Conservation (phyloP, 2,329 filamentous ascomycete species). For the Penicillium oxalicum region DNA sequence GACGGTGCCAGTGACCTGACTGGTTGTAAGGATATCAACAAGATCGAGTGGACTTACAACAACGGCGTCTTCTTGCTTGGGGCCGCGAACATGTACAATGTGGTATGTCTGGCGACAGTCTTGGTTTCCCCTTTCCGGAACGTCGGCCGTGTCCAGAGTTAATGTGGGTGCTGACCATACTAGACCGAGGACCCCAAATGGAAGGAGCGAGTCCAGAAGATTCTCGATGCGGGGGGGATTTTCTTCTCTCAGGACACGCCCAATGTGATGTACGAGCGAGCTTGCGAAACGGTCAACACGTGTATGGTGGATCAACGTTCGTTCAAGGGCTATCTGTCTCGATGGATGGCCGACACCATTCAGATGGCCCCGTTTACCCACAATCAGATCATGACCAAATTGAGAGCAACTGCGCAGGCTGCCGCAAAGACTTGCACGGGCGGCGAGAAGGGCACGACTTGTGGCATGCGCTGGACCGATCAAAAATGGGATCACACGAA, state of each 20-base stretch:
- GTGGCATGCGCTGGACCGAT: conserved; percentile 39
- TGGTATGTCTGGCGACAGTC: conserved; percentile 26
- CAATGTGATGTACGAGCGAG: conserved; percentile 53
- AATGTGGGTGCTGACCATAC: not conserved
- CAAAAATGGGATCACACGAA: conserved; percentile 32
- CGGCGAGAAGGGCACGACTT: conserved; percentile 34
- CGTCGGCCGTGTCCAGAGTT: no score
- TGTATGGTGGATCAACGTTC: conserved; percentile 60
- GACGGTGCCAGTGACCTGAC: conserved; percentile 49
- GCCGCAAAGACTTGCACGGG: conserved; percentile 52
- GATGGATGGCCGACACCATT: conserved; percentile 54
- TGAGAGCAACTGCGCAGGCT: conserved; percentile 49
- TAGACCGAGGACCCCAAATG: conserved; percentile 46
- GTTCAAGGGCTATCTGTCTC: conserved; percentile 61
- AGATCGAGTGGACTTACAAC: conserved; percentile 55
- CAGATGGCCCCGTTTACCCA: conserved; percentile 54
- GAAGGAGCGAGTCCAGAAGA: conserved; percentile 44
- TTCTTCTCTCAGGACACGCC: conserved; percentile 43
- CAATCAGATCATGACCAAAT: conserved; percentile 46
- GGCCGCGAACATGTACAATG: conserved; percentile 53
- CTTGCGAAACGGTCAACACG: conserved; percentile 50
- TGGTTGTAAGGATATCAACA: conserved; percentile 48
- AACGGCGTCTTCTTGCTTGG: conserved; percentile 51
- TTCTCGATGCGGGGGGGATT: conserved; percentile 50
- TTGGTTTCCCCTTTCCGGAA: no score